These are phyloP conservation scores for Fusarium torreyae DNA, from an alignment of 2,329 filamentous ascomycete genomes.

Conservation along the genomic window DNA sequence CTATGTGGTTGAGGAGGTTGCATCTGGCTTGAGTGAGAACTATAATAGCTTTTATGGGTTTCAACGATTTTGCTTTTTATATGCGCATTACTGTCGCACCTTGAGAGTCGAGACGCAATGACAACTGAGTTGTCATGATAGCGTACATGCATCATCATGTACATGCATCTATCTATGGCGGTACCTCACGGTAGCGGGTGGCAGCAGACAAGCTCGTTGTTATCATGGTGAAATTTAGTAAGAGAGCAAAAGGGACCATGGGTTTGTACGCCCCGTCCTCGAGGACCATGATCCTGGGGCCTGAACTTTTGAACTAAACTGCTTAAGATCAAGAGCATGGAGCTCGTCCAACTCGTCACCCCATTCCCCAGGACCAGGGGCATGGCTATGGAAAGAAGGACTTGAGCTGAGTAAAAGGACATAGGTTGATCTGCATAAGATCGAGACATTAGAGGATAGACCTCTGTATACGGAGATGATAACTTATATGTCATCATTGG, in stretches of 20 bases:
- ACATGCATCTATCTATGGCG: constrained; percentile 7
- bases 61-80: constrained; percentile 20
- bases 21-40: constrained; percentile 3
- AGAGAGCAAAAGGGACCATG: constrained; percentile 16
- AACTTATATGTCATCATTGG: constrained; percentile 1
- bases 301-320: constrained; percentile 27
- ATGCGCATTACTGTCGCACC: constrained; percentile 12
- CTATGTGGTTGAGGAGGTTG: constrained; percentile 10
- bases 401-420: constrained; percentile 21
- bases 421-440: constrained; percentile 24
- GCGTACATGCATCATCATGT: neutral
- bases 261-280: constrained; percentile 14
- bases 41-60: constrained; percentile 1
- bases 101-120: constrained; percentile 23
- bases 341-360: constrained; percentile 38
- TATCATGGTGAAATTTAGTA: constrained; percentile 30
- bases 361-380: constrained; percentile 41
- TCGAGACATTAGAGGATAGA: constrained; percentile 4
- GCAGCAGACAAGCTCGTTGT: constrained; percentile 4
- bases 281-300: constrained; percentile 33
- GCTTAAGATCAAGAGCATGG: constrained; percentile 38
- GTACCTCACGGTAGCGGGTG: neutral
- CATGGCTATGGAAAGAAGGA: constrained; percentile 23
- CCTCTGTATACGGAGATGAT: constrained; percentile 13
- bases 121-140: constrained; percentile 30